Conservation (phyloP, 1,284 basidiomycete species). For the Boletus subluridellus region DNA sequence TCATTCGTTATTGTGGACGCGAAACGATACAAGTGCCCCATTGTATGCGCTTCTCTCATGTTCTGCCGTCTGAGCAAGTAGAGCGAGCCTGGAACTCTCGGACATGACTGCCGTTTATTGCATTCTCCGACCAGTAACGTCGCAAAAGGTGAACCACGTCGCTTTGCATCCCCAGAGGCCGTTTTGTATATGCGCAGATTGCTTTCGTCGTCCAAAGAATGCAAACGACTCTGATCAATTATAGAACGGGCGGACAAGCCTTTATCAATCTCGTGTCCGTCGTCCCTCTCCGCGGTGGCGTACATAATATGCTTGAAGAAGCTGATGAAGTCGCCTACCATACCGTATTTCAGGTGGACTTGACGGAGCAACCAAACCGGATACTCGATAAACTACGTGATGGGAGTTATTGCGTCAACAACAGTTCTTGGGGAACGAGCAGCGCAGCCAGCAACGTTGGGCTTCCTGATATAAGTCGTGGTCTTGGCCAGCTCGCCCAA, state of each 20-base stretch:
- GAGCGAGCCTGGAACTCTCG: too few relatives aligned
- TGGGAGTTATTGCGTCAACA: slow-evolving; percentile 68
- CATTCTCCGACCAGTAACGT: slow-evolving; percentile 73
- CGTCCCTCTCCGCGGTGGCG: slow-evolving; percentile 74
- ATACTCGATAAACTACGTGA: slow-evolving; percentile 76
- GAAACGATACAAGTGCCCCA: too few relatives aligned
- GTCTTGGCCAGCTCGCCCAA: slow-evolving; percentile 14
- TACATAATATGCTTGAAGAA: slow-evolving; percentile 46
- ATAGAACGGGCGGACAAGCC: slow-evolving; percentile 78
- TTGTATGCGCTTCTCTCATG: too few relatives aligned
- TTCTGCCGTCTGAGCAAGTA: too few relatives aligned
- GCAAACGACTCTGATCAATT: slow-evolving; percentile 88
- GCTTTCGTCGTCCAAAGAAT: slow-evolving; percentile 75
- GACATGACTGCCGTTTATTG: slow-evolving; percentile 80
- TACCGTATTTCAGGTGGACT: slow-evolving; percentile 90
- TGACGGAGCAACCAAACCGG: slow-evolving; percentile 81
- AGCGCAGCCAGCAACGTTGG: not conserved
- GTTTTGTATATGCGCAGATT: slow-evolving; percentile 67
- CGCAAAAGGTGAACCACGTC: slow-evolving; percentile 60
- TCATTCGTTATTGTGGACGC: too few relatives aligned
- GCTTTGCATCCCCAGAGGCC: slow-evolving; percentile 66
- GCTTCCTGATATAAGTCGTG: not conserved
- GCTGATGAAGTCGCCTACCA: slow-evolving; percentile 72
- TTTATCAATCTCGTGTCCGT: slow-evolving; percentile 87
- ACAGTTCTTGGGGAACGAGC: slow-evolving; percentile 32